Evolutionary conservation across 768 basidiomycete species (phyloP).

Genomic region (Pseudohyphozyma bogoriensis): DNA sequence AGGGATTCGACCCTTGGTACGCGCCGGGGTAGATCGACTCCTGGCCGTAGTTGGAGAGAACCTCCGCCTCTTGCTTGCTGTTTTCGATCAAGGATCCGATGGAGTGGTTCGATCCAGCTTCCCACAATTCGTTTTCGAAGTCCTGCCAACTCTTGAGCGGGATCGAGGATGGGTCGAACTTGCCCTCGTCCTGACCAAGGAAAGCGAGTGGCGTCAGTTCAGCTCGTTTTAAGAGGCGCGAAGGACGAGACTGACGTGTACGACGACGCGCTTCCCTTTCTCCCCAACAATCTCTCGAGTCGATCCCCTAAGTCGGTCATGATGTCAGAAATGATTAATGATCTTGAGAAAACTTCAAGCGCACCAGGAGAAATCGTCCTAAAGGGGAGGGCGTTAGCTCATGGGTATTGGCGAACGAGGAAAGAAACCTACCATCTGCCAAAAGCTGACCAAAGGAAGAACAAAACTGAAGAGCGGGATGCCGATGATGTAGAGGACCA

Average conservation of each 20-base stretch:
- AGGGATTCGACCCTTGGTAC: constrained; percentile 24
- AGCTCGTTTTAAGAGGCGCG: not conserved
- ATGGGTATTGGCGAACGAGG: constrained; percentile 17
- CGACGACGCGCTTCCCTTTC: constrained; percentile 85
- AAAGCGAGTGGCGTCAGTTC: not conserved
- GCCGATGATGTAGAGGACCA: constrained; percentile 88
- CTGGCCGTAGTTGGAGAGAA: constrained; percentile 24
- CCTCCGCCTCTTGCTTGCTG: constrained; percentile 13
- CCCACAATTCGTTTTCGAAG: constrained; percentile 32
- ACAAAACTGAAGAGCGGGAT: constrained; percentile 89
- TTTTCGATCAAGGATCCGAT: constrained; percentile 33
- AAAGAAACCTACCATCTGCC: constrained; percentile 87
- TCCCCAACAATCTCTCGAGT: constrained; percentile 90
- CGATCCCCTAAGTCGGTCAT: constrained; percentile 51
- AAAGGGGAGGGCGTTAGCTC: no score
- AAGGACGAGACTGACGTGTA: constrained; percentile 45
- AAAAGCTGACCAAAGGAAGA: constrained; percentile 90
- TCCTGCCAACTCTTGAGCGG: constrained; percentile 96
- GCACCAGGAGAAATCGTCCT: constrained; percentile 18
- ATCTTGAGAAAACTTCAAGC: no score
- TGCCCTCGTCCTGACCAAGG: constrained; percentile 75
- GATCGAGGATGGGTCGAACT: constrained; percentile 85
- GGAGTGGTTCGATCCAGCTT: constrained; percentile 27
- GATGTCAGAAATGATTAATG: not conserved
- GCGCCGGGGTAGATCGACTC: constrained; percentile 3